Percentiles rank a stretch among this genome's conserved stretches.
phyloP scores from a whole-genome alignment of 73 alveolate species.

The Paramecium pentaurelia region DNA sequence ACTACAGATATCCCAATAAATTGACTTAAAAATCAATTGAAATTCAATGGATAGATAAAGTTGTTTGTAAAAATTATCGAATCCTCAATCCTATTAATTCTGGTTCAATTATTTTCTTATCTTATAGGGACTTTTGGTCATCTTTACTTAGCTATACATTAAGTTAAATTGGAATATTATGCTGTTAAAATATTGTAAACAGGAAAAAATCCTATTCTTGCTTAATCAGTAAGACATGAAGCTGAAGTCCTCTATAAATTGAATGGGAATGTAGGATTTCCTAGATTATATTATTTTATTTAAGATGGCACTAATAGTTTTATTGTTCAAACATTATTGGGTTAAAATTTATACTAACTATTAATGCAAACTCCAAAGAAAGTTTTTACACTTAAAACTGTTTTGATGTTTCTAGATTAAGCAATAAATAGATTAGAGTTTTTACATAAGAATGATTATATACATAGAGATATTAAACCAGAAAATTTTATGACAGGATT shows the following conservation, averaged over 20 bases:
- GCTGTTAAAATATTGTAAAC: conserved; percentile 33
- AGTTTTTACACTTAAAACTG: conserved; percentile 74
- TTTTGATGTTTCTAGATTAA: conserved; percentile 73
- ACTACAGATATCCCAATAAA: not conserved
- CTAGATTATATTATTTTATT: conserved; percentile 6
- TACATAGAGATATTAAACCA: conserved; percentile 87
- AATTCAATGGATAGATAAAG: not conserved
- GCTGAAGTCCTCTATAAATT: conserved; percentile 42
- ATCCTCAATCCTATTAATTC: not conserved
- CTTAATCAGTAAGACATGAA: not conserved
- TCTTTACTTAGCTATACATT: conserved; percentile 11
- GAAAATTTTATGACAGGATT: conserved; percentile 79
- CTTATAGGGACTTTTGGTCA: conserved; percentile 25
- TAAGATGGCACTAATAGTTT: conserved; percentile 17
- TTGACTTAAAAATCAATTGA: not conserved
- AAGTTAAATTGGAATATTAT: conserved; percentile 9
- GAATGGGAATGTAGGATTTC: conserved; percentile 44
- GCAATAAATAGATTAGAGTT: conserved; percentile 68
- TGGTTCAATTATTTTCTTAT: not conserved
- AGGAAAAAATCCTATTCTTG: not conserved
- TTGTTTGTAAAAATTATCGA: conserved; percentile 38
- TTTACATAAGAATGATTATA: conserved; percentile 67
- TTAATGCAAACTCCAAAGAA: conserved; percentile 61
- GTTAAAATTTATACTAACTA: conserved; percentile 76
- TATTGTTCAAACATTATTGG: conserved; percentile 62